phyloP scores from a whole-genome alignment of 2,329 filamentous ascomycete species.

The Alternaria conjuncta region DNA sequence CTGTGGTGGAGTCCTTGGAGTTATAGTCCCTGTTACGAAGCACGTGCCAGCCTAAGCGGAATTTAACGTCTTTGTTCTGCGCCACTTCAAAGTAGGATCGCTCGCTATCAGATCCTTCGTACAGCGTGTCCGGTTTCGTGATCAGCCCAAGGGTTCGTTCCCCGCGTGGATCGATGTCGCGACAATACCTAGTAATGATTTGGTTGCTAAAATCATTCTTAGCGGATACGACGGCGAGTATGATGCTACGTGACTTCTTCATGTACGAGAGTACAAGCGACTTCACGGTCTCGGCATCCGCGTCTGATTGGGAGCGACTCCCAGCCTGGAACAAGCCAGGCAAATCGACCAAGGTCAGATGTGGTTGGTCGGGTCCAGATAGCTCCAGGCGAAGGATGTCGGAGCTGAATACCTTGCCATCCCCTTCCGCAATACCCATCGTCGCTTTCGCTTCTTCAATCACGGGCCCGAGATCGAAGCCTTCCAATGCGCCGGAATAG shows the following conservation, averaged over 20 bases:
- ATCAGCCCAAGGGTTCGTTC: constrained; percentile 62
- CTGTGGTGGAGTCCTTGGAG: constrained; percentile 24
- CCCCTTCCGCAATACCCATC: constrained; percentile 52
- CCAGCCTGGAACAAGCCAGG: constrained; percentile 49
- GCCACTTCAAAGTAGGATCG: constrained; percentile 46
- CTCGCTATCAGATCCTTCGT: constrained; percentile 50
- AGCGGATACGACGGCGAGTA: constrained; percentile 57
- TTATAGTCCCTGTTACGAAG: constrained; percentile 55
- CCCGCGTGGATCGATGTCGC: constrained; percentile 55
- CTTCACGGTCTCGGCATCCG: constrained; percentile 42
- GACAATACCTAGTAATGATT: constrained; percentile 58
- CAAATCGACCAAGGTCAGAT: constrained; percentile 44
- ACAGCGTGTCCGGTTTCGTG: constrained; percentile 61
- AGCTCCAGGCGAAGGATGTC: constrained; percentile 38
- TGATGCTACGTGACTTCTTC: constrained; percentile 62
- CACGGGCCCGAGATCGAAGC: constrained; percentile 13
- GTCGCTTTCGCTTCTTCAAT: constrained; percentile 58
- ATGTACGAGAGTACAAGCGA: constrained; percentile 62
- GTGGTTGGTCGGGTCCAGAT: constrained; percentile 24
- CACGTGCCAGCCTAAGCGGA: constrained; percentile 60
- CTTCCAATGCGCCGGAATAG: constrained; percentile 1
- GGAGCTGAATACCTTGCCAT: constrained; percentile 22
- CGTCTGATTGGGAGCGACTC: constrained; percentile 37
- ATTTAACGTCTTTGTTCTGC: constrained; percentile 48
- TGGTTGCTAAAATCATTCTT: constrained; percentile 62